These are phyloP conservation scores for Suhomyces sp. DNA, from an alignment of 805 yeast species.

Conservation along the genomic window DNA sequence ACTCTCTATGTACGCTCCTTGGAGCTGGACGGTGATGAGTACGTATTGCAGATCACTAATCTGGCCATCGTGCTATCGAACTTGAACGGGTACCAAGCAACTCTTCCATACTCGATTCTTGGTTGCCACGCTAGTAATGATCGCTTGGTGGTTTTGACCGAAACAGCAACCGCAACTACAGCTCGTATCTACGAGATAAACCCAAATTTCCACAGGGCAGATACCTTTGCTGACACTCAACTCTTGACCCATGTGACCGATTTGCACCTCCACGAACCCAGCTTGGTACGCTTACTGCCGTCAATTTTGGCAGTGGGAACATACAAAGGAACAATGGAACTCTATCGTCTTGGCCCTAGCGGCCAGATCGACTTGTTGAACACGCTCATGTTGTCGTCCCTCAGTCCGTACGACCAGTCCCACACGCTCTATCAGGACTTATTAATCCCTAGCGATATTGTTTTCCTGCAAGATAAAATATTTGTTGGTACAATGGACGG, in stretches of 20 bases:
- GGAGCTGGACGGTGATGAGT: conserved; percentile 9
- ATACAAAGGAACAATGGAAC: not conserved
- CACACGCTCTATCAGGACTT: not conserved
- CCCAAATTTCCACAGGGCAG: not conserved
- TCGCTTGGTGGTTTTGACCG: conserved; percentile 14
- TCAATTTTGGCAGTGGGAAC: not conserved
- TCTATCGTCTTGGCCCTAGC: not conserved
- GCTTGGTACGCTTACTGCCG: conserved; percentile 1
- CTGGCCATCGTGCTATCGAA: conserved; percentile 19
- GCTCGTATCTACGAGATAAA: conserved; percentile 6
- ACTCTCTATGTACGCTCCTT: conserved; percentile 14
- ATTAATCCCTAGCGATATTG: conserved; percentile 22
- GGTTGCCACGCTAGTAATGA: conserved; percentile 10
- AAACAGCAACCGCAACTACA: conserved; percentile 2
- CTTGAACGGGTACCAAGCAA: conserved; percentile 12
- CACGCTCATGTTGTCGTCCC: not conserved
- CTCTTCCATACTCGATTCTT: conserved; percentile 8
- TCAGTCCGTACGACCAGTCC: conserved; percentile 6
- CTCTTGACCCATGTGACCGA: not conserved
- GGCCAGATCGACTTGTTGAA: not conserved
- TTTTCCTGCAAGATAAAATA: conserved; percentile 6
- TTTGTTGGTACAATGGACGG: conserved; percentile 37
- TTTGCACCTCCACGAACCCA: conserved; percentile 3
- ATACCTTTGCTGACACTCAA: not conserved
- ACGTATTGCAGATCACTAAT: conserved; percentile 27